Evolutionary conservation across 345 rosid genomes (phyloP), one percentile per base, ranked within the genome.

Genomic region (Eucalyptus guilfoylei): DNA sequence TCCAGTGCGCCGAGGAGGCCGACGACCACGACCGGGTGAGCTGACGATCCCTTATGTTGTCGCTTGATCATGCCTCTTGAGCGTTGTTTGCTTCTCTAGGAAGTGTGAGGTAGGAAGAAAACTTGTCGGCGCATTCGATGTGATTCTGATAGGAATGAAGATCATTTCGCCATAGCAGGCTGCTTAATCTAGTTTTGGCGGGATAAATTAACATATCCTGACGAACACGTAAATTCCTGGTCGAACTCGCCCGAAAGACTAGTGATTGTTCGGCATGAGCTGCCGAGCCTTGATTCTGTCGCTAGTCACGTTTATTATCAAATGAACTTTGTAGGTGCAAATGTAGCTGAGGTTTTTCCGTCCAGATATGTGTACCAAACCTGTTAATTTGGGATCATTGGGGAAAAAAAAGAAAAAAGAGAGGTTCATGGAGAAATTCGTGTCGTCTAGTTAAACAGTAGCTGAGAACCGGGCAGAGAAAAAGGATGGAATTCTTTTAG

Each of bases 1-100:
- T 96, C 89, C 90, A 93, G 90, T 91, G 92, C 86, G 95, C 97
- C 58, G 91, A 91, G 92, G 96, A 96, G 91, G 88, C 93, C 48
- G 98, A 95, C 88, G 95, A 94, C 47, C 91, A 93, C 60, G 91
- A 92, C 28, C 92, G 91, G 92, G 99, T 97, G 87, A 49, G 89
- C 52, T 86, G 32, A 28, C n/a, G 14, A 9, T 32, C 9, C 37
- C 86, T 34, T 16, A 44, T 64, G 42, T 49, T 15, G 76, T 64
- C 34, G 76, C 76, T 64, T 64, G 40, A 14, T 64, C 3, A 64
- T 8, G 76, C 76, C 76, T 64, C 76, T 64, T n/a, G 40, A n/a
- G 19, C 19, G 40, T 11, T n/a, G 76, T 64, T 64, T 64, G 76
- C 76, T 23, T n/a, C 76, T n/a, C 76, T 64, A n/a, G 40, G 76